Base-by-base conservation (phyloP, 2,329 filamentous ascomycete species). In the Penicillium sp. region DNA sequence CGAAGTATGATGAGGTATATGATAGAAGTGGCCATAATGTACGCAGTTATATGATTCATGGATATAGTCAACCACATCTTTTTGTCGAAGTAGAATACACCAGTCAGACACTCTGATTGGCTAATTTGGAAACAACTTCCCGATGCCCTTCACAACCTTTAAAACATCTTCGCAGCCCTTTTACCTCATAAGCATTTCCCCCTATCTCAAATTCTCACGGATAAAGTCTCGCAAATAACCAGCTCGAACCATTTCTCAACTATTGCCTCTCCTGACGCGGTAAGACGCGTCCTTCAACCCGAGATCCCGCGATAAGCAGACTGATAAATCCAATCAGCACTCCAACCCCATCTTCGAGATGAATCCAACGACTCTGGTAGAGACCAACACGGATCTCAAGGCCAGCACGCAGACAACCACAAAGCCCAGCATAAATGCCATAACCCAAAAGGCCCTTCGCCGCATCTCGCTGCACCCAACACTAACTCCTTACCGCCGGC, bases 401-500 rank as follows among this genome's bases (percentile, higher is more conserved):
- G 5, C 6, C 2, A 11, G 2, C 23, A 13, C 27, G 7, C 16
- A 26, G 31, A 24, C 23, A 41, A 40, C 47, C 40, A 34, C 11
- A n/a, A 11, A 39, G n/a, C 35, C 14, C 9, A 47, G 20, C 40
- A n/a, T 39, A 31, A 36, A 14, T 29, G 23, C 11, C 35, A 48
- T 39, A 39, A 45, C 41, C 26, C 44, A 58, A 51, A 65, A 64
- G 49, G 55, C 63, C 22, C 67, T 75, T 37, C 57, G 56, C 18
- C 68, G 69, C 42, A 75, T 77, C 52, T 59, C 65, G 23, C 57
- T 63, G 22, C 73, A 76, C 41, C 68, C 67, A 32, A 63, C 66
- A n/a, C 68, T 79, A 16, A 77, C 75, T 3, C 67, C 72, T 13
- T 77, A 76, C 63, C 74, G 75, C 22, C 68, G 68, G 11, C 67